These are phyloP conservation scores for Lactarius psammicola DNA, from an alignment of 768 basidiomycete species.

Conservation along the genomic window DNA sequence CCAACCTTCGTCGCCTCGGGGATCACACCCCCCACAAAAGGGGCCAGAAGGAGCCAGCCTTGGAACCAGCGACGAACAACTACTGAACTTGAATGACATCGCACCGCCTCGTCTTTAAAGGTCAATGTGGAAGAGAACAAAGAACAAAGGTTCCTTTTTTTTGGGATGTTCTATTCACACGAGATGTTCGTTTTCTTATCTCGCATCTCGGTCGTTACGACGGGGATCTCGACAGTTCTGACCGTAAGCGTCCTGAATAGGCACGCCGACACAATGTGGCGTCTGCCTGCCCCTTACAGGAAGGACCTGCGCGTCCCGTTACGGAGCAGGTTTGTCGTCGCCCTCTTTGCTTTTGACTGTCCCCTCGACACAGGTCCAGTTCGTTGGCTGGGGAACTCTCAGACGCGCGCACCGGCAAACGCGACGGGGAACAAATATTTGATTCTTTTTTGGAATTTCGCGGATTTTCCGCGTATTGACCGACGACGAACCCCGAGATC, in stretches of 20 bases:
- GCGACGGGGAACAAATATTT: too few relatives aligned
- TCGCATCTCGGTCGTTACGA: not conserved
- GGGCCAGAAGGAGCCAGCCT: slow-evolving; percentile 1
- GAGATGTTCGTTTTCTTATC: not conserved
- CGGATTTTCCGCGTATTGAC: not conserved
- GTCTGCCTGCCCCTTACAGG: not conserved
- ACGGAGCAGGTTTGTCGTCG: too few relatives aligned
- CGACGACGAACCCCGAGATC: not conserved
- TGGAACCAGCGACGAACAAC: not conserved
- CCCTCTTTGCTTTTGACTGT: not conserved
- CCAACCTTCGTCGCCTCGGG: not conserved
- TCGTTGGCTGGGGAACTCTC: not conserved
- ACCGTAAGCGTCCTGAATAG: not conserved
- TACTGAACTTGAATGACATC: not conserved
- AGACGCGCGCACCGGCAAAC: not conserved
- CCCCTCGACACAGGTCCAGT: not conserved
- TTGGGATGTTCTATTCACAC: not conserved
- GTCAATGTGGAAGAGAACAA: not conserved
- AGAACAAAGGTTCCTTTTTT: not conserved
- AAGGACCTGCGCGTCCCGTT: not conserved
- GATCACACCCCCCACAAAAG: not conserved
- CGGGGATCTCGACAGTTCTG: not conserved
- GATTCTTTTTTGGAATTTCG: not conserved
- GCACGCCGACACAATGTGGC: slow-evolving; percentile 1
- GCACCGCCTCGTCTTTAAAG: not conserved